Conservation (phyloP, 2,329 filamentous ascomycete species). For the Aureobasidium sp. region DNA sequence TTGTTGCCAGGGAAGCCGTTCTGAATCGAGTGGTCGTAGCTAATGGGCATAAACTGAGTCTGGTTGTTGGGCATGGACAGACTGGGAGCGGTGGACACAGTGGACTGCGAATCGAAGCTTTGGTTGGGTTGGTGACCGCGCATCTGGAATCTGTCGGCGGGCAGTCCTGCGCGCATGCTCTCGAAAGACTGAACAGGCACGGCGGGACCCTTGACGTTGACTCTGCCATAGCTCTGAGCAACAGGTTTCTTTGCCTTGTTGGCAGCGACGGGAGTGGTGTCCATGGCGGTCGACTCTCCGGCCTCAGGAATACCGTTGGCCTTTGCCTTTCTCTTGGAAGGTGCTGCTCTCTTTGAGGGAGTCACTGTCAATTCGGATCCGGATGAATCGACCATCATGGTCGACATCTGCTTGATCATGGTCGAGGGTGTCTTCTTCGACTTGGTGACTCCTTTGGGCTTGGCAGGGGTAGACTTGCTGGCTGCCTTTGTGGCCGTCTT, state of each 20-base stretch:
- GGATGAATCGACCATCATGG: neutral
- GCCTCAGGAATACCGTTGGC: neutral
- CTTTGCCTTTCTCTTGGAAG: neutral
- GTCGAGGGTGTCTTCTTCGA: neutral
- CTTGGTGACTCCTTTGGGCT: neutral
- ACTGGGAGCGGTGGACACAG: neutral
- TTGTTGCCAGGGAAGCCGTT: neutral
- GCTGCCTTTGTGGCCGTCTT: neutral
- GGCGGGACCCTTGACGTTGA: neutral
- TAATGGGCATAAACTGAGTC: neutral
- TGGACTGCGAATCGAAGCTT: neutral
- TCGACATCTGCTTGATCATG: neutral
- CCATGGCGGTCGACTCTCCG: no score
- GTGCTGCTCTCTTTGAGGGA: neutral
- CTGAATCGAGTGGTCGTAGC: neutral
- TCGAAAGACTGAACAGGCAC: neutral
- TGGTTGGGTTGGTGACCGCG: neutral
- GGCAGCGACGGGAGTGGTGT: neutral
- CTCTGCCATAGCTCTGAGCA: neutral
- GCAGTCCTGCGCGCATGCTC: neutral
- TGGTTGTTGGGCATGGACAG: neutral
- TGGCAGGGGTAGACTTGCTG: neutral
- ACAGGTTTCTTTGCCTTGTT: neutral
- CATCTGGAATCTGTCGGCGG: neutral
- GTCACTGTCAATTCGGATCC: neutral